Evolutionary conservation across 352 stramenopile species (phyloP).

Genomic region (Pythium phragmitis): DNA sequence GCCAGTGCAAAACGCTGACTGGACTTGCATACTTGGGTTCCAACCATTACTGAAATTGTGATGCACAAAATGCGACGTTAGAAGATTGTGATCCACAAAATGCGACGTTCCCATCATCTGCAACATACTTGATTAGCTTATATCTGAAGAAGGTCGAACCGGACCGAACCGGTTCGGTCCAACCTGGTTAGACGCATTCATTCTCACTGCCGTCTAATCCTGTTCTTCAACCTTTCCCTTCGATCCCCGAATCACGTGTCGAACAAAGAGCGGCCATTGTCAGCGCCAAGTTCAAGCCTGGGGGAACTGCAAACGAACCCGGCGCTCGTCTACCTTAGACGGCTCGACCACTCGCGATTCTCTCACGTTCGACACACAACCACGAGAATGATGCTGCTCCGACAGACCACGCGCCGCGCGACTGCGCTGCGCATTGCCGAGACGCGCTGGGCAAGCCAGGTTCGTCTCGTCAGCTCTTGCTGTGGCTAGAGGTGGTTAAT

Average conservation of each 20-base stretch:
- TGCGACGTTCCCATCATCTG: neutral
- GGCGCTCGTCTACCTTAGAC: constrained; percentile 16
- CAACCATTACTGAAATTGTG: too few species aligned
- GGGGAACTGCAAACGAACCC: constrained; percentile 15
- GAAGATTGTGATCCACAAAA: neutral
- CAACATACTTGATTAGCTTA: neutral
- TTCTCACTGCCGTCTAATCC: constrained; percentile 11
- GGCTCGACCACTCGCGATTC: constrained; percentile 12
- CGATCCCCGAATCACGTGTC: constrained; percentile 21
- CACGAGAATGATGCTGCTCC: constrained; percentile 14
- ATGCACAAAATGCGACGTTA: neutral
- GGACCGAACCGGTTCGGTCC: constrained; percentile 1
- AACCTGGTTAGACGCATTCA: neutral
- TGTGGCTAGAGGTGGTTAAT: neutral
- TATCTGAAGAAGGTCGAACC: neutral
- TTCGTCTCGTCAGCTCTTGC: neutral
- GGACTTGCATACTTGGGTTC: too few species aligned
- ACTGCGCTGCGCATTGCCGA: constrained; percentile 17
- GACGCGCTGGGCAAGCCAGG: constrained; percentile 25
- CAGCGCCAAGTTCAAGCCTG: constrained; percentile 17
- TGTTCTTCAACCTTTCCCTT: constrained; percentile 25
- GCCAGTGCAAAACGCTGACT: too few species aligned
- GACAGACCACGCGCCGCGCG: constrained; percentile 19
- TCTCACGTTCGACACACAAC: neutral
- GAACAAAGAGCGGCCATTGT: constrained; percentile 13